These are phyloP conservation scores for Daldinia eschscholtzii DNA, from an alignment of 2,329 filamentous ascomycete genomes.

Conservation along the genomic window DNA sequence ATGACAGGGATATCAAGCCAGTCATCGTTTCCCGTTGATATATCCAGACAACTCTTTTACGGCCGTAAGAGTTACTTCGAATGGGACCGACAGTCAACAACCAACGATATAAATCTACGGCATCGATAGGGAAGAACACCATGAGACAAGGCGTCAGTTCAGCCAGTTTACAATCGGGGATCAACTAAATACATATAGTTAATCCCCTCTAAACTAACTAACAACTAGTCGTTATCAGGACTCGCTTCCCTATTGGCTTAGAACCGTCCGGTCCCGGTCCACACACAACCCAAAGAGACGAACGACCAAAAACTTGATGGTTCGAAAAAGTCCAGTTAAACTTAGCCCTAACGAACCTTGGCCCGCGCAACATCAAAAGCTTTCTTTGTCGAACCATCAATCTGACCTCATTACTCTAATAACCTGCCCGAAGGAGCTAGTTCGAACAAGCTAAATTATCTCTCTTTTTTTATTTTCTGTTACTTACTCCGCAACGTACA, in stretches of 20 bases:
- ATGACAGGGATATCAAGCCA: neutral
- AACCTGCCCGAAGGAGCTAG: conserved; percentile 40
- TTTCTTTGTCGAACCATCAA: conserved; percentile 28
- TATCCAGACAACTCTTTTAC: neutral
- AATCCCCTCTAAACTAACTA: neutral
- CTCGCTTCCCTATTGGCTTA: conserved; percentile 8
- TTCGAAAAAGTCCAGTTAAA: conserved; percentile 8
- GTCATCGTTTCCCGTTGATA: neutral
- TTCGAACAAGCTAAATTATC: conserved; percentile 25
- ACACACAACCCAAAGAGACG: neutral
- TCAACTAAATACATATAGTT: conserved; percentile 23
- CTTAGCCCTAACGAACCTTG: conserved; percentile 14
- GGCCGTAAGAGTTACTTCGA: neutral
- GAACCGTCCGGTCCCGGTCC: conserved; percentile 12
- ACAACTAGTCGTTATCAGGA: neutral
- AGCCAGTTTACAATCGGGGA: neutral
- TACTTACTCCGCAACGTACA: conserved; percentile 6
- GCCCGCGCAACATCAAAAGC: neutral
- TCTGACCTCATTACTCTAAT: conserved; percentile 31
- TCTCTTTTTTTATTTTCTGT: conserved; percentile 10
- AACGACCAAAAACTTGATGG: conserved; percentile 10
- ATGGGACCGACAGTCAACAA: neutral
- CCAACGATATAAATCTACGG: neutral
- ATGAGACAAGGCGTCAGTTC: neutral
- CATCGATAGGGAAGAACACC: neutral